Percentiles rank a stretch among this genome's conserved stretches.
Conservation (phyloP, 768 basidiomycete genomes). For the Amanita rimosa region DNA sequence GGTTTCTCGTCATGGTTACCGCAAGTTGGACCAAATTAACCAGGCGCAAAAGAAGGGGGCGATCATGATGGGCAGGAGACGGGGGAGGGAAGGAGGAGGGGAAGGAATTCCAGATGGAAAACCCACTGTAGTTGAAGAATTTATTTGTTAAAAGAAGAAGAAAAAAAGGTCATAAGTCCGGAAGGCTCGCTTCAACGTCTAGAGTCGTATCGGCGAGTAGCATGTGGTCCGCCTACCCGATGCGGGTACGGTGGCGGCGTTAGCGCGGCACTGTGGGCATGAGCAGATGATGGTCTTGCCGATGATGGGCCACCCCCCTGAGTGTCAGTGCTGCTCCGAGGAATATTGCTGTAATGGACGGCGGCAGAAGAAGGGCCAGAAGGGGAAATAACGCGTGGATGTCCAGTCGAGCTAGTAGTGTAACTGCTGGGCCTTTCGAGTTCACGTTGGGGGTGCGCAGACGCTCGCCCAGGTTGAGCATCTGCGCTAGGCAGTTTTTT, state of each 20-base stretch:
- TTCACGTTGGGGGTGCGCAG: conserved; percentile 45
- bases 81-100: no score
- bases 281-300: neutral
- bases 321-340: neutral
- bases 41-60: neutral
- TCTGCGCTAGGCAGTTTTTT: conserved; percentile 80
- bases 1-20: neutral
- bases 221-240: neutral
- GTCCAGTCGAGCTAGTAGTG: neutral
- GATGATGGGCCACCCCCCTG: neutral
- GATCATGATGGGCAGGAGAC: neutral
- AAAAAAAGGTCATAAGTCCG: neutral
- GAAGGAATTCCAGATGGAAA: neutral
- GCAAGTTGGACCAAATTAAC: neutral
- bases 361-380: neutral
- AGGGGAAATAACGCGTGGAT: conserved; percentile 1
- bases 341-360: neutral
- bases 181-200: neutral
- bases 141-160: no score
- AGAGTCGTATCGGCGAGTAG: conserved; percentile 1
- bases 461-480: conserved; percentile 67
- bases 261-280: neutral
- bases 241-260: neutral
- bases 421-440: conserved; percentile 30
- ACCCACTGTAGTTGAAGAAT: neutral